phyloP scores from a whole-genome alignment of 1,284 basidiomycete genomes.

The Prillingera fragicola region DNA sequence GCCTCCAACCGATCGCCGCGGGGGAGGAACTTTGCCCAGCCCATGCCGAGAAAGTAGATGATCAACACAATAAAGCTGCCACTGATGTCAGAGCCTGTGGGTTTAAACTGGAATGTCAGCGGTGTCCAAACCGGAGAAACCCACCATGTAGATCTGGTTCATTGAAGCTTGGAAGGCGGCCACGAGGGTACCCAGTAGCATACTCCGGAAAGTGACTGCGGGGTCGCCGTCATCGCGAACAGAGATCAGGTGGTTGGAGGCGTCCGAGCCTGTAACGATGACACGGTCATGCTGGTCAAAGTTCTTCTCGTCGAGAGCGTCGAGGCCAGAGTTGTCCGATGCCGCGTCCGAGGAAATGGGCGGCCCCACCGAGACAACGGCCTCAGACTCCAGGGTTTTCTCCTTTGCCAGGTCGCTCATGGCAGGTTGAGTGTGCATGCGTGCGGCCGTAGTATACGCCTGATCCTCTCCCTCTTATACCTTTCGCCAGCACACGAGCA shows the following conservation, averaged over 20 bases:
- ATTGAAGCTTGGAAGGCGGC: conserved; percentile 55
- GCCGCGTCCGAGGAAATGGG: too few relatives aligned
- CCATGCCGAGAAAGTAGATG: conserved; percentile 55
- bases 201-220: conserved; percentile 57
- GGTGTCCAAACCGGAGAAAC: not conserved
- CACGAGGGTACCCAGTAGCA: conserved; percentile 56
- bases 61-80: conserved; percentile 59
- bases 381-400: too few relatives aligned
- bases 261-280: conserved; percentile 53
- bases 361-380: too few relatives aligned
- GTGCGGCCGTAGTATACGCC: too few relatives aligned
- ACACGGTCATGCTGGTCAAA: not conserved
- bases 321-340: too few relatives aligned
- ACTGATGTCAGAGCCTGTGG: conserved; percentile 54
- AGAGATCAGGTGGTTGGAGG: conserved; percentile 58
- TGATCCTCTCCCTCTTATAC: too few relatives aligned
- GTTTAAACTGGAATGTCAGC: conserved; percentile 56
- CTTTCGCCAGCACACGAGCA: too few relatives aligned
- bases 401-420: too few relatives aligned
- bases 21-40: conserved; percentile 51
- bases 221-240: conserved; percentile 59
- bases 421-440: too few relatives aligned
- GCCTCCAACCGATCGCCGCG: conserved; percentile 48
- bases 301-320: not conserved
- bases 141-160: conserved; percentile 18